A percentile compares a stretch with the other conserved stretches of the same genome.
Evolutionary conservation across 371 early-diverging fungal genomes (phyloP).

Genomic region (Thermomucor indicae-seudaticae): DNA sequence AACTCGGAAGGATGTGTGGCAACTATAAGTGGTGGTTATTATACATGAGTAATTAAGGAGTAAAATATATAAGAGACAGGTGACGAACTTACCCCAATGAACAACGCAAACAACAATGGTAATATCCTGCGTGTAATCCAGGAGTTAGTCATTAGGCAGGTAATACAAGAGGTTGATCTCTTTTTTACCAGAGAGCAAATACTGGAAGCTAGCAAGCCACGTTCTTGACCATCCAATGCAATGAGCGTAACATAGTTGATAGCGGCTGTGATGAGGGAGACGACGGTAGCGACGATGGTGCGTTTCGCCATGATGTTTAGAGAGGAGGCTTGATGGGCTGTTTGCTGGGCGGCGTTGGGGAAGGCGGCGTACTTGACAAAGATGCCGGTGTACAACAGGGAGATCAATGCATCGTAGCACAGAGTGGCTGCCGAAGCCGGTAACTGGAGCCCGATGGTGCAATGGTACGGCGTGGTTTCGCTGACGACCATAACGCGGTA

Average conservation of each 20-base stretch:
- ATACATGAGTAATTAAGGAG: not conserved
- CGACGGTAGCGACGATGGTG: slow-evolving; percentile 29
- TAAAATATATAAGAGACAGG: not conserved
- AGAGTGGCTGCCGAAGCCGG: slow-evolving; percentile 35
- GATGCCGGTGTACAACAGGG: slow-evolving; percentile 28
- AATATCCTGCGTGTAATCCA: slow-evolving; percentile 9
- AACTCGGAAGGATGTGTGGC: slow-evolving; percentile 17
- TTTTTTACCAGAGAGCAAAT: slow-evolving; percentile 14
- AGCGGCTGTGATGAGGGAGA: slow-evolving; percentile 26
- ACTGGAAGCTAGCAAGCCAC: slow-evolving; percentile 19
- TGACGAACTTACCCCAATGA: slow-evolving; percentile 24
- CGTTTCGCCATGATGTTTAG: slow-evolving; percentile 39
- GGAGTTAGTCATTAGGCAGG: too few species aligned
- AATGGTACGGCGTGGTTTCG: slow-evolving; percentile 23
- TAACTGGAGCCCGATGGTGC: slow-evolving; percentile 32
- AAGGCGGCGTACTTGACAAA: slow-evolving; percentile 31
- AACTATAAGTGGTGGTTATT: slow-evolving; percentile 1
- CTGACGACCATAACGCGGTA: slow-evolving; percentile 22
- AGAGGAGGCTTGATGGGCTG: slow-evolving; percentile 16
- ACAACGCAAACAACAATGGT: slow-evolving; percentile 12
- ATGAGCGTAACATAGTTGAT: slow-evolving; percentile 35
- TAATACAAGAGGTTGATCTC: too few species aligned
- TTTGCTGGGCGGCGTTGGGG: slow-evolving; percentile 21
- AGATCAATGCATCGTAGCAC: slow-evolving; percentile 35
- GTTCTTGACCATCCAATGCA: slow-evolving; percentile 19